phyloP scores from a whole-genome alignment of 2,329 filamentous ascomycete genomes.

The Phaeosphaeria sp. region DNA sequence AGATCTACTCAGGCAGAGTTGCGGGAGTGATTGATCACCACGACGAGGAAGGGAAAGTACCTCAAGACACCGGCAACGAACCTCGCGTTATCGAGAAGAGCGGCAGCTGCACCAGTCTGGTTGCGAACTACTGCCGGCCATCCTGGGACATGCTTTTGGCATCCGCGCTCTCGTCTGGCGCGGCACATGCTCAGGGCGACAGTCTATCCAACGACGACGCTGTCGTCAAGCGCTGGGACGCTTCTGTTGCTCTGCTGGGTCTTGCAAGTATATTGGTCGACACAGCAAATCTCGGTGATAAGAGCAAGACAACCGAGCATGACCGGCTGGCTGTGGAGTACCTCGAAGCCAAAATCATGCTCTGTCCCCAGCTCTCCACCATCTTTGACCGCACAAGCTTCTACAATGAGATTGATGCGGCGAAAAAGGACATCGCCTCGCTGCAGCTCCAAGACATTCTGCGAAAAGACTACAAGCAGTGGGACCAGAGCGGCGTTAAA shows the following conservation, averaged over 20 bases:
- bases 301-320: slow-evolving; percentile 68
- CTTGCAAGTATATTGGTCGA: slow-evolving; percentile 77
- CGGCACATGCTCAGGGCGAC: slow-evolving; percentile 50
- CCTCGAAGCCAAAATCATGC: slow-evolving; percentile 63
- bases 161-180: slow-evolving; percentile 50
- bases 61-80: slow-evolving; percentile 53
- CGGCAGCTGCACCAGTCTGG: slow-evolving; percentile 76
- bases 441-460: slow-evolving; percentile 72
- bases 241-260: slow-evolving; percentile 70
- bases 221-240: slow-evolving; percentile 55
- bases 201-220: slow-evolving; percentile 39
- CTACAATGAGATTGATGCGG: slow-evolving; percentile 65
- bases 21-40: slow-evolving; percentile 80
- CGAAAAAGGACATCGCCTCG: slow-evolving; percentile 71
- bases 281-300: slow-evolving; percentile 67
- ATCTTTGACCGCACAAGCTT: slow-evolving; percentile 63
- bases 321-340: slow-evolving; percentile 67
- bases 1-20: slow-evolving; percentile 61
- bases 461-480: slow-evolving; percentile 86
- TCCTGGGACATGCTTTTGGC: slow-evolving; percentile 63
- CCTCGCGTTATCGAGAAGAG: slow-evolving; percentile 69
- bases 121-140: slow-evolving; percentile 65
- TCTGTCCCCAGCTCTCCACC: slow-evolving; percentile 39
- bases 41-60: slow-evolving; percentile 69
- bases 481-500: slow-evolving; percentile 60